Evolutionary conservation across 192 early-diverging fungal genomes (phyloP), one percentile per base, ranked within the genome.

Genomic region (Backusella morwellensis): DNA sequence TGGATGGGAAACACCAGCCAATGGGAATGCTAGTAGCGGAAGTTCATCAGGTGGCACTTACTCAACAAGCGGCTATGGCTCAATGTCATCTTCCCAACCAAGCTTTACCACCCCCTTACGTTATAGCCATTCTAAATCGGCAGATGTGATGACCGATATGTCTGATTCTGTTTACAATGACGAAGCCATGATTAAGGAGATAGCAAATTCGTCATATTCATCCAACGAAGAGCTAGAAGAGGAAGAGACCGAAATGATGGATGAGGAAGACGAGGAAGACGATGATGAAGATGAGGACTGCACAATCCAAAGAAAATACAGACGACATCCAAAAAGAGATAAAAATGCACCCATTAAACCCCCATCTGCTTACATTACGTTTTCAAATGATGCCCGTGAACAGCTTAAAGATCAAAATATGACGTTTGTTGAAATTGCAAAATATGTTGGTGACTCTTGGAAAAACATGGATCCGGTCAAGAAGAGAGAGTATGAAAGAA

Each of bases 351-450:
- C 85, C 6, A 74, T 77, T 14, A 86, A 86, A 36, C 85, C 85
- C 1, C 66, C 76, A 14, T 86, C 85, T 5, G 85, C 85, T 15
- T 86, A 86, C 71, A 84, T 86, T 19, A 79, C 80, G 73, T 85
- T 85, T 66, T 75, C 83, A 17, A 82, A 86, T 44, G 50, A 82
- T 21, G 84, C 82, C 32, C 85, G 85, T 17, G 75, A 59, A 56
- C 82, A 86, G 29, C 56, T 83, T 1, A 71, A 79, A 29, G 72
- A 80, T 42, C 59, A 80, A 21, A 82, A 78, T 47, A 79, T 83
- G 66, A 41, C 74, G 1, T 85, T 85, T 74, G 70, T 72, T 3
- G 82, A 83, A 32, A 74, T 83, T 35, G 83, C 83, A 32, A 85
- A 85, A 29, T 68, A 80, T 5, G 83, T 85, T 4, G 83, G 83